Conservation (phyloP, 306 rosid species). For the peach (Prunus persica) region Prunus_persica_NCBIv2 NC_034010.1:15346501-15347000, state of each 20-base stretch:
- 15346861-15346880: slow-evolving; percentile 71
- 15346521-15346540: neutral
- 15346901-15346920: slow-evolving; percentile 88
- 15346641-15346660: neutral
- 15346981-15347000: slow-evolving; percentile 49
- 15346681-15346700: neutral
- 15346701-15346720: slow-evolving; percentile 65
- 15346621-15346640: neutral
- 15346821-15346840: slow-evolving; percentile 86
- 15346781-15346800: slow-evolving; percentile 70
- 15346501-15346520: neutral
- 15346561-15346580: neutral
- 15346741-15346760: slow-evolving; percentile 55
- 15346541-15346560: neutral
- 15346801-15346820: slow-evolving; percentile 89
- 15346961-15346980: slow-evolving; percentile 62
- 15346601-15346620: neutral
- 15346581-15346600: neutral
- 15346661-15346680: neutral
- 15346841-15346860: slow-evolving; percentile 57
- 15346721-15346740: slow-evolving; percentile 48
- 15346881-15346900: slow-evolving; percentile 81
- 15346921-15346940: slow-evolving; percentile 86
- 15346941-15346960: slow-evolving; percentile 96
- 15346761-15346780: slow-evolving; percentile 73